Conservation (phyloP, 129 eudicot genomes). For the Centella asiatica region DNA sequence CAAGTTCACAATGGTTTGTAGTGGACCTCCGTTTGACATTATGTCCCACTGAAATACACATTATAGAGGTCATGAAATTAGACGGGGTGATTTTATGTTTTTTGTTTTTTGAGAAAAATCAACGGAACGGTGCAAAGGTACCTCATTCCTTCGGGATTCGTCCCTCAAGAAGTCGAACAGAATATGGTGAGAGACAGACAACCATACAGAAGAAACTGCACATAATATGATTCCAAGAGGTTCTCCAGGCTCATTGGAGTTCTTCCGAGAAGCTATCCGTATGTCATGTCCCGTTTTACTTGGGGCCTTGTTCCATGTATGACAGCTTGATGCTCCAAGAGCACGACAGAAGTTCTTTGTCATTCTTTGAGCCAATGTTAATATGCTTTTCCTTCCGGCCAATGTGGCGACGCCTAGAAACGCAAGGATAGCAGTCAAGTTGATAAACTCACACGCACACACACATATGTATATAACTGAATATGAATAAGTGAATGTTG, state of each 20-base stretch:
- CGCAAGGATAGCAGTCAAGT: background rate
- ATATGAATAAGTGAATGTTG: background rate
- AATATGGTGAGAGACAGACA: constrained; percentile 56
- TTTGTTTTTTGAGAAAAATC: background rate
- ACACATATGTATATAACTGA: too few relatives aligned
- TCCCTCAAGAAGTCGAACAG: constrained; percentile 85
- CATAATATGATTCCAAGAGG: constrained; percentile 83
- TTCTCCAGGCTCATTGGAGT: constrained; percentile 75
- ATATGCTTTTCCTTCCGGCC: constrained; percentile 84
- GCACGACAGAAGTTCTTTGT: constrained; percentile 66
- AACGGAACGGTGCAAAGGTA: background rate
- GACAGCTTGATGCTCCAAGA: constrained; percentile 69
- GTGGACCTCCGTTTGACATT: constrained; percentile 65
- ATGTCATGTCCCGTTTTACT: constrained; percentile 73
- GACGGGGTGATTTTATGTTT: background rate
- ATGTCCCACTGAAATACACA: constrained; percentile 71
- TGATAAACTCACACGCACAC: too few relatives aligned
- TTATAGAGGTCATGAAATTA: background rate
- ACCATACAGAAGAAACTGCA: constrained; percentile 85
- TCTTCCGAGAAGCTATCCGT: constrained; percentile 74
- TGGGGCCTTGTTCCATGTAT: constrained; percentile 67
- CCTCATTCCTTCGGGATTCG: constrained; percentile 80
- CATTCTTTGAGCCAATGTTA: constrained; percentile 90
- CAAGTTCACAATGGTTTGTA: constrained; percentile 59
- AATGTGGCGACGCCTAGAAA: constrained; percentile 63